These are phyloP conservation scores for Serendipita sp. DNA, from an alignment of 768 basidiomycete species.

Conservation along the genomic window DNA sequence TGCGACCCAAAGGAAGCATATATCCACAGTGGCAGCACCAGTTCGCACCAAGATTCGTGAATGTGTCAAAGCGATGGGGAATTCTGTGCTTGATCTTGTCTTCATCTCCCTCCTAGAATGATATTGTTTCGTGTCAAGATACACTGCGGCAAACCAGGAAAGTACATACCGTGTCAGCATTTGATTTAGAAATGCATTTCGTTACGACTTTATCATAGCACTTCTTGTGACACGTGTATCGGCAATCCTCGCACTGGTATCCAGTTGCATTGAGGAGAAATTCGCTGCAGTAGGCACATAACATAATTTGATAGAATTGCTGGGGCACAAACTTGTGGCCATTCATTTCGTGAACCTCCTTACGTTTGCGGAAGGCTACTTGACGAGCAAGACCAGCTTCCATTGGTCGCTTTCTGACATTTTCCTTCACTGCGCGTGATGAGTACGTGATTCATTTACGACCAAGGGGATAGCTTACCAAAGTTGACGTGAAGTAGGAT, in stretches of 20 bases:
- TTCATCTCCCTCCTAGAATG: conserved; percentile 71
- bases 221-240: conserved; percentile 97
- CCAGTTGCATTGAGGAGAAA: conserved; percentile 93
- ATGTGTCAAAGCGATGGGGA: conserved; percentile 91
- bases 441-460: conserved; percentile 1
- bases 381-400: conserved; percentile 93
- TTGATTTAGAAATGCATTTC: conserved; percentile 96
- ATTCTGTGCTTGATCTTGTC: conserved; percentile 99
- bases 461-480: conserved; percentile 34
- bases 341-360: conserved; percentile 99
- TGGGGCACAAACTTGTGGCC: conserved; percentile 95
- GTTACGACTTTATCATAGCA: conserved; percentile 98
- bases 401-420: conserved; percentile 86
- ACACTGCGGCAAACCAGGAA: background rate
- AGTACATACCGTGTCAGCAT: conserved; percentile 60
- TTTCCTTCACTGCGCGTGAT: conserved; percentile 70
- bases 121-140: background rate
- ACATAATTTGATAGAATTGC: conserved; percentile 97
- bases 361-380: conserved; percentile 93
- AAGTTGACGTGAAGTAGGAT: conserved; percentile 80
- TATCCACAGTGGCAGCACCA: conserved; percentile 99
- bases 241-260: conserved; percentile 99
- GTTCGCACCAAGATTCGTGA: conserved; percentile 92
- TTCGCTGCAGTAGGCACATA: conserved; percentile 95
- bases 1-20: conserved; percentile 90